A percentile compares a stretch with the other conserved stretches of the same genome.
These are phyloP conservation scores for Xylaria arbuscula DNA, from an alignment of 2,329 filamentous ascomycete genomes.

Conservation along the genomic window DNA sequence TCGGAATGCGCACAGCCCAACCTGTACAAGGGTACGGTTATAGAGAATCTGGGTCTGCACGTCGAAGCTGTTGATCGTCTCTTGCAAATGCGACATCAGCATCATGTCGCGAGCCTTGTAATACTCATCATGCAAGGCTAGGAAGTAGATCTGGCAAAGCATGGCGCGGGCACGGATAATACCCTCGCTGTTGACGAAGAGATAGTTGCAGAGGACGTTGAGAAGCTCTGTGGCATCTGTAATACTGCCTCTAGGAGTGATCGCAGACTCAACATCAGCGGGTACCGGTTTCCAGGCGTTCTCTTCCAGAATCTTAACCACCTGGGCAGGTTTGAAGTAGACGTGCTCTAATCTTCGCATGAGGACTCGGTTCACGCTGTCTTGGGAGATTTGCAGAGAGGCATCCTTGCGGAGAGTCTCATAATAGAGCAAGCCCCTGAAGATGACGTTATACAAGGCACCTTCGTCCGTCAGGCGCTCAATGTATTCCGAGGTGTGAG, in stretches of 20 bases:
- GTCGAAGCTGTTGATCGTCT: slow-evolving; percentile 96
- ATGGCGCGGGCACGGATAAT: slow-evolving; percentile 97
- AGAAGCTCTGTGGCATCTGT: slow-evolving; percentile 80
- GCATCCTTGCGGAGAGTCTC: slow-evolving; percentile 80
- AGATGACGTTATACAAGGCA: slow-evolving; percentile 89
- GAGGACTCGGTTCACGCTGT: slow-evolving; percentile 89
- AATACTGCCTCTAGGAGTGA: slow-evolving; percentile 78
- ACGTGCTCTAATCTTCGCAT: slow-evolving; percentile 96
- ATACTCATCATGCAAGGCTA: slow-evolving; percentile 96
- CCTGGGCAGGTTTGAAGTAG: slow-evolving; percentile 98
- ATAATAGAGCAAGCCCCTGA: slow-evolving; percentile 88
- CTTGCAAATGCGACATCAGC: slow-evolving; percentile 98
- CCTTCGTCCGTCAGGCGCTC: slow-evolving; percentile 93
- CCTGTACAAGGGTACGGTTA: slow-evolving; percentile 97
- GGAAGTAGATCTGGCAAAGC: slow-evolving; percentile 98
- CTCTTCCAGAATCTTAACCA: slow-evolving; percentile 93
- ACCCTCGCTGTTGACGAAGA: slow-evolving; percentile 93
- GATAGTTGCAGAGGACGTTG: slow-evolving; percentile 90
- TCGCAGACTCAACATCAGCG: slow-evolving; percentile 75
- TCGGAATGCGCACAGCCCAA: slow-evolving; percentile 97
- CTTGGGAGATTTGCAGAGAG: slow-evolving; percentile 80
- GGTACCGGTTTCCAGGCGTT: slow-evolving; percentile 89
- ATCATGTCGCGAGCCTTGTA: slow-evolving; percentile 99
- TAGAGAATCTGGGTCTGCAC: slow-evolving; percentile 97
- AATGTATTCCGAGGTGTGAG: slow-evolving; percentile 98